Conservation (phyloP, 345 rosid genomes). For the Murraya paniculata region DNA sequence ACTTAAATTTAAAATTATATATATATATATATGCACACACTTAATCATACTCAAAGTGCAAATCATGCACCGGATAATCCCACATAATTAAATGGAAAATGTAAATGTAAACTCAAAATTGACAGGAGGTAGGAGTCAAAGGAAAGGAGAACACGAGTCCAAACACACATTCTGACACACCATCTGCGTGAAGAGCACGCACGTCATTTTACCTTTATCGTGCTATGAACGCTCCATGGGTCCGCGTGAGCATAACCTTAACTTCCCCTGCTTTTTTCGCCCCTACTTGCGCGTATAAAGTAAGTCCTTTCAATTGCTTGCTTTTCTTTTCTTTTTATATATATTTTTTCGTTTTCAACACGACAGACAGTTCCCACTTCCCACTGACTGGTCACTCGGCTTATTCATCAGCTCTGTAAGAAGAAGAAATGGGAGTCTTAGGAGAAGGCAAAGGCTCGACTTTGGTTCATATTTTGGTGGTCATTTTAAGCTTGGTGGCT, state of each 20-base stretch:
- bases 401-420: not conserved
- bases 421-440: slow-evolving; percentile 25
- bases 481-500: slow-evolving; percentile 78
- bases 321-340: not conserved
- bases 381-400: not conserved
- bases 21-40: no score
- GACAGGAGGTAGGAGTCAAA: not conserved
- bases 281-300: slow-evolving; percentile 3
- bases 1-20: no score
- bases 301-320: no score
- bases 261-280: slow-evolving; percentile 7
- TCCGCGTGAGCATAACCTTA: not conserved
- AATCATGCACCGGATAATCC: not conserved
- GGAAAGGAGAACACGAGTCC: not conserved
- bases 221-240: not conserved
- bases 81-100: no score
- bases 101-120: no score
- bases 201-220: not conserved
- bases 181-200: not conserved
- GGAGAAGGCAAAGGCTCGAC: slow-evolving; percentile 68
- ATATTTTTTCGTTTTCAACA: not conserved
- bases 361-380: not conserved
- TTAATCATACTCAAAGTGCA: not conserved
- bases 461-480: slow-evolving; percentile 67
- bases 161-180: not conserved